phyloP scores from a whole-genome alignment of 805 yeast genomes.

The Yamadazyma phyllophila region DNA sequence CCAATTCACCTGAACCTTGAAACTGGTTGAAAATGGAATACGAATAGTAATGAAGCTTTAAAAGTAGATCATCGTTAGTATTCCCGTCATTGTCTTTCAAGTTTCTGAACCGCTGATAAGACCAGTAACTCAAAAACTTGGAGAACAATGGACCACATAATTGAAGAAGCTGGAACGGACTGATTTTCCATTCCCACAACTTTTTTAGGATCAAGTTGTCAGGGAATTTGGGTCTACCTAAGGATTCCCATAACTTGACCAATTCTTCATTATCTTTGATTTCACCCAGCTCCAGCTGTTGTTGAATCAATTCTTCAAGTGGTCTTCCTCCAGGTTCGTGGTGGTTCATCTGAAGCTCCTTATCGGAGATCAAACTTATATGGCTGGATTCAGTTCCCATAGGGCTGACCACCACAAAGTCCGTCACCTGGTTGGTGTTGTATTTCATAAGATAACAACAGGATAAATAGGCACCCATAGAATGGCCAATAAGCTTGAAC shows the following conservation, averaged over 20 bases:
- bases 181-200: conserved; percentile 37
- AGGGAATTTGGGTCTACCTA: conserved; percentile 41
- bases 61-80: conserved; percentile 19
- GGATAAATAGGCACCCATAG: conserved; percentile 43
- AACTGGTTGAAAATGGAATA: conserved; percentile 42
- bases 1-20: conserved; percentile 44
- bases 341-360: conserved; percentile 30
- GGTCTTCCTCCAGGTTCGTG: conserved; percentile 37
- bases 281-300: conserved; percentile 15
- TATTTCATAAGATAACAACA: conserved; percentile 42
- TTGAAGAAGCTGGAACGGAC: conserved; percentile 41
- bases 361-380: conserved; percentile 31
- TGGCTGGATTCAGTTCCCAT: conserved; percentile 44
- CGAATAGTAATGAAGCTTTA: conserved; percentile 39
- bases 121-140: conserved; percentile 41
- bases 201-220: conserved; percentile 26
- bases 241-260: conserved; percentile 26
- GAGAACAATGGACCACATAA: conserved; percentile 38
- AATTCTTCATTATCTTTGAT: conserved; percentile 17
- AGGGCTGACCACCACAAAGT: conserved; percentile 35
- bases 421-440: conserved; percentile 24
- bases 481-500: conserved; percentile 37
- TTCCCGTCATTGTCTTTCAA: conserved; percentile 18
- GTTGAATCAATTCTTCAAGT: conserved; percentile 27
- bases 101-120: conserved; percentile 37